Base-by-base conservation (phyloP, 2,329 filamentous ascomycete genomes). In the Exophiala sp. region DNA sequence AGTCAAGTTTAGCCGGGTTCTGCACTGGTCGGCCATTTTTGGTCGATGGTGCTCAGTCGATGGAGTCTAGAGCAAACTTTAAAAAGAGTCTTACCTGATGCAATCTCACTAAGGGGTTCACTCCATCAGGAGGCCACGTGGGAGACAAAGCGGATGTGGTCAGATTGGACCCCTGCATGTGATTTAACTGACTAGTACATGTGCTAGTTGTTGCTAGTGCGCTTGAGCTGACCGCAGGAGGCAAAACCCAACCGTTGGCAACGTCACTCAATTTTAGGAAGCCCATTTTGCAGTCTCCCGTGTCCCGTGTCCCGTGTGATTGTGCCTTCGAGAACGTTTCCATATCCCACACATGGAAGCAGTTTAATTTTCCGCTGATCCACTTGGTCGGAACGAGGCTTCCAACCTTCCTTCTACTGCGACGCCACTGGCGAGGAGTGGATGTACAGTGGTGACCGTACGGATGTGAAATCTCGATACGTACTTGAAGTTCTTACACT, bases 41-140 rank as follows among this genome's bases (percentile, higher is more conserved):
- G 30, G 30, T 11, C 30, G 30, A n/a, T 16, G 14, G 30, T 13
- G 30, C 30, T 13, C 9, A 6, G 11, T 5, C 14, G 30, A 10
- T 27, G 24, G 24, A 27, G 24, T 5, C 10, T 11, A n/a, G 30
- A 5, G 10, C 14, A 34, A 34, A 16, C 6, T n/a, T 34, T 6
- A 16, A 34, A 34, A 13, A 34, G 30, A n/a, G 11, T 13, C 10
- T 6, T 13, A 34, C 11, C 14, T 8, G 30, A 34, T 34, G 13
- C 30, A 13, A 13, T n/a, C 9, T 19, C 19, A 37, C 14, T 16
- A 37, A n/a, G 14, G 38, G 21, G 13, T 3, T 21, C 11, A 14
- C n/a, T 9, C 24, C 38, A n/a, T n/a, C 47, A 46, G 52, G 52
- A 44, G 43, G 47, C 52, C 52, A 54, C 52, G 52, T 54, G 52